A percentile compares a stretch with the other conserved stretches of the same genome.
Evolutionary conservation across 192 early-diverging fungal species (phyloP).

Genomic region (Mortierella hygrophila): DNA sequence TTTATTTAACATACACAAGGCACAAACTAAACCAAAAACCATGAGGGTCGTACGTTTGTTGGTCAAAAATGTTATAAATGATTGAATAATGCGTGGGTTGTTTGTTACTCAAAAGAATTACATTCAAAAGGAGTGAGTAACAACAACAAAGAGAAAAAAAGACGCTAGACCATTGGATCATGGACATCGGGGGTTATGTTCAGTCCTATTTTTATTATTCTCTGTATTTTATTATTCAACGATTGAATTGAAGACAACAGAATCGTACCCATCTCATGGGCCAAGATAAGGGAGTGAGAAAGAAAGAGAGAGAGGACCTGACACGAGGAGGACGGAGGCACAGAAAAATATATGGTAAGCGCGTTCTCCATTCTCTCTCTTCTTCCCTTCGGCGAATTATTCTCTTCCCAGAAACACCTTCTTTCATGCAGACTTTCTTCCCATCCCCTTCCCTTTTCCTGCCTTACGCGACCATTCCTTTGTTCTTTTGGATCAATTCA

Average conservation of each 20-base stretch:
- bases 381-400: neutral
- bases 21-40: slow-evolving; percentile 12
- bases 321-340: neutral
- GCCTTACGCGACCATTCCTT: neutral
- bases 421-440: slow-evolving; percentile 8
- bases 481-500: slow-evolving; percentile 2
- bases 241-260: neutral
- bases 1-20: neutral
- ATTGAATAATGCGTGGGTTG: neutral
- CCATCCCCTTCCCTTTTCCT: neutral
- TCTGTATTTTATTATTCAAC: neutral
- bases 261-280: neutral
- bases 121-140: neutral
- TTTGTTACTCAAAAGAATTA: neutral
- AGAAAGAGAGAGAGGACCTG: neutral
- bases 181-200: neutral
- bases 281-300: neutral
- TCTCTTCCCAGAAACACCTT: neutral
- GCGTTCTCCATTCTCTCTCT: neutral
- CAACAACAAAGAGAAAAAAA: slow-evolving; percentile 8
- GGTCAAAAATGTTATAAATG: neutral
- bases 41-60: neutral
- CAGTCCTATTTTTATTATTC: neutral
- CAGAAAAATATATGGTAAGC: neutral
- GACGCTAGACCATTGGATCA: slow-evolving; percentile 2